Evolutionary conservation across 805 yeast species (phyloP).

Genomic region (Saturnispora bothae): DNA sequence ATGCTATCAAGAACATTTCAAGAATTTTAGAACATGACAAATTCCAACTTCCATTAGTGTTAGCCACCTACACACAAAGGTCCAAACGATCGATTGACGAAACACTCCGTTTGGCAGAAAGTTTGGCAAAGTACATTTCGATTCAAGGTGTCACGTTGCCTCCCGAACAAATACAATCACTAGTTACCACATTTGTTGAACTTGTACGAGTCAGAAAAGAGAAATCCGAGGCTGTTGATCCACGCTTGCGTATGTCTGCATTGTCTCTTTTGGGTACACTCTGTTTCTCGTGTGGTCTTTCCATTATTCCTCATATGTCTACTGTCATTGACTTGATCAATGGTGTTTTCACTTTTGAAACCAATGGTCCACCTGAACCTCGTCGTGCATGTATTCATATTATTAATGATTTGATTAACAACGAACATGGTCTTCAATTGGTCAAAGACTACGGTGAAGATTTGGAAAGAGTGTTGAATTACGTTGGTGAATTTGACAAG

Average conservation of each 20-base stretch:
- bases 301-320: slow-evolving; percentile 39
- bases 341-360: slow-evolving; percentile 61
- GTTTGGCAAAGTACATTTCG: slow-evolving; percentile 49
- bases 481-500: slow-evolving; percentile 35
- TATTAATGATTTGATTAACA: slow-evolving; percentile 46
- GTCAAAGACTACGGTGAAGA: slow-evolving; percentile 39
- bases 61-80: slow-evolving; percentile 13
- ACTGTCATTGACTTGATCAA: slow-evolving; percentile 67
- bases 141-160: slow-evolving; percentile 36
- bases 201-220: slow-evolving; percentile 1
- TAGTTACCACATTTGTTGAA: slow-evolving; percentile 27
- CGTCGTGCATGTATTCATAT: slow-evolving; percentile 69
- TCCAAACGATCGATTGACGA: slow-evolving; percentile 39
- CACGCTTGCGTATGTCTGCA: slow-evolving; percentile 70
- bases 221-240: slow-evolving; percentile 29
- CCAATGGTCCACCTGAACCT: slow-evolving; percentile 27
- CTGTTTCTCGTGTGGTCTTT: slow-evolving; percentile 34
- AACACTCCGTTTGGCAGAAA: slow-evolving; percentile 76
- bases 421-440: slow-evolving; percentile 33
- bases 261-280: slow-evolving; percentile 74
- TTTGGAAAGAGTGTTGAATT: slow-evolving; percentile 33
- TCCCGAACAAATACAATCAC: slow-evolving; percentile 28
- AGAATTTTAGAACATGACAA: slow-evolving; percentile 38
- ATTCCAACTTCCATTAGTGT: slow-evolving; percentile 8
- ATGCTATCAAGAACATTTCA: slow-evolving; percentile 71